Conservation (phyloP, 495 filamentous ascomycete species). For the Xylaria longipes region DNA sequence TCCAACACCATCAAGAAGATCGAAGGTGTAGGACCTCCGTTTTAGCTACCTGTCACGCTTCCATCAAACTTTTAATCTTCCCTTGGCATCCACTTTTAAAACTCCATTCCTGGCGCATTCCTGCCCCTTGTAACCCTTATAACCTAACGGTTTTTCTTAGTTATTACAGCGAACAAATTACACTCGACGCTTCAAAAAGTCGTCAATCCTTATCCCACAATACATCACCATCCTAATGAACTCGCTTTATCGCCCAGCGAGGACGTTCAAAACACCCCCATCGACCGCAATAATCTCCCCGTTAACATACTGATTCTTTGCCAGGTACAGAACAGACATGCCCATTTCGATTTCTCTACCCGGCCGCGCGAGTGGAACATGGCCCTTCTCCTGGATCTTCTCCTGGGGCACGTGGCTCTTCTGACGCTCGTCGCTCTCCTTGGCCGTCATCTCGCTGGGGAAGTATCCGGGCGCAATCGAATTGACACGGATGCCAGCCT, state of each 20-base stretch:
- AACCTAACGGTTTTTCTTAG: not conserved
- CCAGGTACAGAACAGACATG: conserved; percentile 60
- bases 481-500: conserved; percentile 65
- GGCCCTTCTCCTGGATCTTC: conserved; percentile 61
- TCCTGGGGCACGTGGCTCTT: conserved; percentile 59
- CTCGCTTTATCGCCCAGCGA: conserved; percentile 34
- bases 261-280: conserved; percentile 58
- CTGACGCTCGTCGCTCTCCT: conserved; percentile 58
- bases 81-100: not conserved
- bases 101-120: not conserved
- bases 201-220: not conserved
- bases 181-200: not conserved
- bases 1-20: not conserved
- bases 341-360: conserved; percentile 66
- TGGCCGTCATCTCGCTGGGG: conserved; percentile 68
- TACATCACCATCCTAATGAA: not conserved
- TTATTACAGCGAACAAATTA: not conserved
- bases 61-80: not conserved
- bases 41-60: not conserved
- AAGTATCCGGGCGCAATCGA: conserved; percentile 71
- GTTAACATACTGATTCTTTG: conserved; percentile 66
- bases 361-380: conserved; percentile 54
- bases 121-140: not conserved
- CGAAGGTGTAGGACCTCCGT: not conserved
- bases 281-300: conserved; percentile 67